Conservation (phyloP, 176 grass and related monocot genomes). For the Ensete ventricosum region DNA sequence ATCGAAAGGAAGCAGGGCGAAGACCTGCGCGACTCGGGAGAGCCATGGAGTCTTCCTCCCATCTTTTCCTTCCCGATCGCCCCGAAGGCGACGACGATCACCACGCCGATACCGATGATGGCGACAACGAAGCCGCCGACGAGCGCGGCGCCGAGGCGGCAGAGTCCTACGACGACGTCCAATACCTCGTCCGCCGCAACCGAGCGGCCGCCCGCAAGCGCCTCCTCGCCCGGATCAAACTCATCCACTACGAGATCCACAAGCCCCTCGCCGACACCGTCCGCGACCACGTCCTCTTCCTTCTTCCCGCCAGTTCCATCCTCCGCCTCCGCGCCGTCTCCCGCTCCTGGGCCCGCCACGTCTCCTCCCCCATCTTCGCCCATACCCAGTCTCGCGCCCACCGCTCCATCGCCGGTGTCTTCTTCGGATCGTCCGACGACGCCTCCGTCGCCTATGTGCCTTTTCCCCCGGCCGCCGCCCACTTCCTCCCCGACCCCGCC, state of each 20-base stretch:
- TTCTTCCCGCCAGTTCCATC: slow-evolving; percentile 21
- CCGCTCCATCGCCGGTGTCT: slow-evolving; percentile 33
- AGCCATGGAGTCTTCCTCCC: no score
- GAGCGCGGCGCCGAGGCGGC: no score
- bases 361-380: slow-evolving; percentile 46
- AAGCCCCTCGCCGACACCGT: slow-evolving; percentile 35
- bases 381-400: slow-evolving; percentile 27
- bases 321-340: slow-evolving; percentile 34
- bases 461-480: slow-evolving; percentile 19
- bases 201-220: not conserved
- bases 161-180: not conserved
- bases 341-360: slow-evolving; percentile 17
- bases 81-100: not conserved
- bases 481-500: slow-evolving; percentile 19
- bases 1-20: no score
- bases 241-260: not conserved
- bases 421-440: not conserved
- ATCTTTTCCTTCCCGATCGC: not conserved
- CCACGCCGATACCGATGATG: not conserved
- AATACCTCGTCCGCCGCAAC: not conserved
- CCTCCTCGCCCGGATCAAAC: not conserved
- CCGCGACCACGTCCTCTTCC: slow-evolving; percentile 31
- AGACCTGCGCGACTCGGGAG: no score
- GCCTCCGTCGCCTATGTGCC: slow-evolving; percentile 18
- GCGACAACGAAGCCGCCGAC: not conserved